Evolutionary conservation across 2,329 filamentous ascomycete genomes (phyloP).

Genomic region (Periconia sp.): DNA sequence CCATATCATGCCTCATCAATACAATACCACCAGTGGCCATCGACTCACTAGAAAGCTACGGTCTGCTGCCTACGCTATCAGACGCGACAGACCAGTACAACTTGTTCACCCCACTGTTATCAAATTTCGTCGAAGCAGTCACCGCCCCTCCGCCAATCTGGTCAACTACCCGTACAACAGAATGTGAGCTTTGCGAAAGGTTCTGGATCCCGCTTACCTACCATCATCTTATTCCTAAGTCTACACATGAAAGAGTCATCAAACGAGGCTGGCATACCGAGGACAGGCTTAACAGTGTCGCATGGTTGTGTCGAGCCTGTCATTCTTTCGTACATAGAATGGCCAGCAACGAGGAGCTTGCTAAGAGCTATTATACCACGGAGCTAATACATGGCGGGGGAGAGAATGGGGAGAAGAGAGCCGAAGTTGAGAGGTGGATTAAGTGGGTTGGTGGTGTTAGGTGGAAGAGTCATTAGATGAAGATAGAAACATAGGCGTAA

Average conservation of each 20-base stretch:
- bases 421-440: slow-evolving; percentile 74
- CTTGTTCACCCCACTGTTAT: slow-evolving; percentile 69
- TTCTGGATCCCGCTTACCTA: slow-evolving; percentile 80
- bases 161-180: slow-evolving; percentile 58
- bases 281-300: slow-evolving; percentile 78
- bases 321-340: slow-evolving; percentile 82
- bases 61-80: slow-evolving; percentile 58
- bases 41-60: slow-evolving; percentile 73
- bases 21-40: slow-evolving; percentile 64
- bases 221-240: slow-evolving; percentile 83
- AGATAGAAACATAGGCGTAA: too few relatives aligned
- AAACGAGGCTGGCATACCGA: slow-evolving; percentile 81
- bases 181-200: slow-evolving; percentile 78
- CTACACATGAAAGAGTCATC: slow-evolving; percentile 75
- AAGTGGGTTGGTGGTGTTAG: slow-evolving; percentile 74
- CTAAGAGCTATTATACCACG: slow-evolving; percentile 73
- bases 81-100: slow-evolving; percentile 48
- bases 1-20: slow-evolving; percentile 56
- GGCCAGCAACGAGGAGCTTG: slow-evolving; percentile 77
- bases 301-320: slow-evolving; percentile 85
- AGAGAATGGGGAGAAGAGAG: slow-evolving; percentile 67
- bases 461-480: slow-evolving; percentile 67
- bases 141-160: slow-evolving; percentile 70
- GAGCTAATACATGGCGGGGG: slow-evolving; percentile 73
- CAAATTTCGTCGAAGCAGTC: slow-evolving; percentile 64